Base-by-base conservation (phyloP, 2,329 filamentous ascomycete genomes). In the Epichloe hybrida region DNA sequence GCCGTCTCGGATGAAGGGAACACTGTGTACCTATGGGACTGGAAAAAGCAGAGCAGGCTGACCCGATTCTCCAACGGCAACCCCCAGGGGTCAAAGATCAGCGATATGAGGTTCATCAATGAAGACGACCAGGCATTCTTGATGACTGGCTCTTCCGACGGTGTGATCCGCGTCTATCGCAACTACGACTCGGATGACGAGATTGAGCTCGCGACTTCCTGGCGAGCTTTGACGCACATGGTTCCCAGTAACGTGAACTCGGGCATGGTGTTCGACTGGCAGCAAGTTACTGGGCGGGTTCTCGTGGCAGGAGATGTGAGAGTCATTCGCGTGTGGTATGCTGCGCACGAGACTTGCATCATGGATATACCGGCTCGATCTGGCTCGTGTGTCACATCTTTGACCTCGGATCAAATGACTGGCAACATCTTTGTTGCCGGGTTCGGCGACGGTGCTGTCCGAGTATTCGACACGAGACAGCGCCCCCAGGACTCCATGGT, bases 181-280 rank as follows among this genome's bases (percentile, higher is more conserved):
- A 86, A 93, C 63, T 98, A 98, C 64, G 89, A 96, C 59, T 81
- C 80, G 21, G 76, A 83, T 45, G 76, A 77, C 55, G 76, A 82
- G 48, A 83, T 93, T 31, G 86, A 95, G 68, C 78, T 98, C 34
- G 89, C 94, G 3, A 89, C 91, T 0, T 80, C 88, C 17, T 97
- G 94, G 81, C 82, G 93, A 45, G 93, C 93, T 4, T 70, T 98
- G 53, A 95, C 88, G 12, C 88, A 98, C 67, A 85, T 97, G 64
- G 86, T 97, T 5, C 88, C 90, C 4, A 95, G 88, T 65, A 95
- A 91, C 61, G 85, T 90, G 61, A 95, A 95, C 65, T 90, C 90
- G 1, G 93, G 93, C 21, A 84, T 98, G 69, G 91, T 97, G 27
- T 94, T 97, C 64, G 91, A 98, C 66, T 98, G 93, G 93, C 91